Base-by-base conservation (phyloP, 352 stramenopile genomes). In the Globisporangium rhizosaccharum region DNA sequence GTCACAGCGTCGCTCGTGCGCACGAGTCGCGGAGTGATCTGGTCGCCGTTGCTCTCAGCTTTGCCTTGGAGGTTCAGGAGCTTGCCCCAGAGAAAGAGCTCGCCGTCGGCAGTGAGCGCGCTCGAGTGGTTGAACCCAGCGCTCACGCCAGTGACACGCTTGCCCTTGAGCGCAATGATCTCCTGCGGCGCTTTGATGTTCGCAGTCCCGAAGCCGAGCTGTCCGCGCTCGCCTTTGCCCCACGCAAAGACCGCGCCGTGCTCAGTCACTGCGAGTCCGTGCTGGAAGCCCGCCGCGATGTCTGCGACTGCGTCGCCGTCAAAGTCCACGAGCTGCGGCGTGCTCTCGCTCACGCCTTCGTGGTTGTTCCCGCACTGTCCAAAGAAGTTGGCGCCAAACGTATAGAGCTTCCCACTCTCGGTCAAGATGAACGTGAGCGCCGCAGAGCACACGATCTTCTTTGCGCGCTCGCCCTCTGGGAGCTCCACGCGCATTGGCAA, bases 41-140 rank as follows among this genome's bases (percentile, higher is more conserved):
- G 85, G 53, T 94, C 85, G 41, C 72, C 73, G 45, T 77, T 71
- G 44, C 62, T 84, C 49, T 87, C 75, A 1, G 63, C 64, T 57
- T 86, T 87, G 53, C 76, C 76, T 53, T 88, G 75, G 12, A 77
- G 70, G 44, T 90, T 85, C 12, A 93, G 61, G 51, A 94, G 44
- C 64, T 96, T 96, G 12, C 87, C 87, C 87, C 87, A 96, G 44
- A 93, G 18, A 46, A 83, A 96, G 33, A 96, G 61, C 62, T 92
- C 80, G 28, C 87, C 85, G 42, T 93, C 79, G 50, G 74, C 76
- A 33, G 81, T 86, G 47, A 91, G 47, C 28, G 82, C 85, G 26
- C 70, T 84, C 25, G 82, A 92, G 62, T 88, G 68, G 62, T 93
- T 94, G 56, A 96, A 94, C n/a, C 87, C 85, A 47, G 85, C 83